Base-by-base conservation (phyloP, 192 early-diverging fungal genomes). In the Coemansia sp. region DNA sequence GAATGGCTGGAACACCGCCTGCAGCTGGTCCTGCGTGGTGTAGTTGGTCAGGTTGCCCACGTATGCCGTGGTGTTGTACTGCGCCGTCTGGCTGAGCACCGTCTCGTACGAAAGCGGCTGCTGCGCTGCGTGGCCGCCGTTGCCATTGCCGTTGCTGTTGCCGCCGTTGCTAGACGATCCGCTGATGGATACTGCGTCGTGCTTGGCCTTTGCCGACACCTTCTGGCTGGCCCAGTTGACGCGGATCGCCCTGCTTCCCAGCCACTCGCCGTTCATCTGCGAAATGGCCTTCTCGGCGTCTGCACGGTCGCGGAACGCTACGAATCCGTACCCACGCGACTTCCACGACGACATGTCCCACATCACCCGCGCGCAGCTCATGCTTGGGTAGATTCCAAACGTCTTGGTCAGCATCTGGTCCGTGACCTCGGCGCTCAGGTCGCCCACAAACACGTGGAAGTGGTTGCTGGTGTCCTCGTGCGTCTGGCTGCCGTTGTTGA, bases 221-320 rank as follows among this genome's bases (percentile, higher is more conserved):
- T 94, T 94, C 67, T 95, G 94, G 67, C 90, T 97, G 17, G 95
- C 95, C 95, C 95, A 97, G 84, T 95, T 95, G 65, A 94, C 92
- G 48, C 95, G 90, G 65, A 97, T 90, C 58, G 90, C 87, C 62
- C 92, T 87, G 74, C 87, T 90, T 68, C 93, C 95, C 42, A 97
- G 81, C 89, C 89, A 90, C 77, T 94, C 83, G 61, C 93, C 93
- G 74, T 95, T 95, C 95, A 95, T 95, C 37, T 87, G 78, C 39
- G 77, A 71, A 67, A 97, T 91, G 14, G 94, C 94, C 54, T 85
- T 88, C 57, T 97, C 94, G 38, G 95, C 95, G 64, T 97, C 95
- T 53, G 80, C 70, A 56, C 90, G 91, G 49, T 97, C 93, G 74
- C 90, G 86, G 81, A 93, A 97, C 19, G 93, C 89, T 51, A 95